Evolutionary conservation across 176 grass and related monocot genomes (phyloP).

Genomic region (Luzula sylvatica): DNA sequence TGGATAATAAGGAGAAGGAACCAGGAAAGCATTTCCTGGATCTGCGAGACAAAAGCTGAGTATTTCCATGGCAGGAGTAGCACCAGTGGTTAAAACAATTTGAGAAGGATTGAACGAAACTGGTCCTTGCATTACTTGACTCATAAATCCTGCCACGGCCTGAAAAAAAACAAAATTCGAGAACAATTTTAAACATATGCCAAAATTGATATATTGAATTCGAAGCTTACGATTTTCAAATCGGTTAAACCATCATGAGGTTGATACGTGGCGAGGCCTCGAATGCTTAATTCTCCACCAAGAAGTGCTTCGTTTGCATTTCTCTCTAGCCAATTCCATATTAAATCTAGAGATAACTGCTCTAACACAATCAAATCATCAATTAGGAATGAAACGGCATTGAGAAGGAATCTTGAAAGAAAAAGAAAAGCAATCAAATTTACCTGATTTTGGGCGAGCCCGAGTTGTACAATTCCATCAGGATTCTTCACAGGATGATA

Average conservation of each 20-base stretch:
- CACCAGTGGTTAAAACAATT: conserved; percentile 80
- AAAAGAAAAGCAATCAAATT: not conserved
- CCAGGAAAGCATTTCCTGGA: conserved; percentile 92
- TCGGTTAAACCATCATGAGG: conserved; percentile 62
- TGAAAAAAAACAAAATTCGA: conserved; percentile 22
- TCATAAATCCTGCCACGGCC: conserved; percentile 90
- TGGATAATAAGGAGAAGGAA: conserved; percentile 94
- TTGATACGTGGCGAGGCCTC: conserved; percentile 71
- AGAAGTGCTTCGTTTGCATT: conserved; percentile 34
- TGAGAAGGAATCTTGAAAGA: not conserved
- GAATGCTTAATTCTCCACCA: conserved; percentile 45
- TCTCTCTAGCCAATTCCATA: conserved; percentile 57
- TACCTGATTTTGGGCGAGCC: conserved; percentile 79
- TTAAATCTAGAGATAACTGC: conserved; percentile 91
- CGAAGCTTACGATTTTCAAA: conserved; percentile 80
- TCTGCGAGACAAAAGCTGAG: conserved; percentile 91
- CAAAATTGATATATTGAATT: not conserved
- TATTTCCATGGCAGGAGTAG: conserved; percentile 85
- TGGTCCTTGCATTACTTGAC: conserved; percentile 54
- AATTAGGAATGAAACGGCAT: not conserved
- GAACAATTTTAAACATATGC: not conserved
- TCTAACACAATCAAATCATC: conserved; percentile 5
- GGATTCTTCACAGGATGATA: conserved; percentile 50
- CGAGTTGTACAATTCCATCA: conserved; percentile 69
- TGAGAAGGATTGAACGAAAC: conserved; percentile 67